Conservation (phyloP, 2,329 filamentous ascomycete genomes). For the Fusarium denticulatum region DNA sequence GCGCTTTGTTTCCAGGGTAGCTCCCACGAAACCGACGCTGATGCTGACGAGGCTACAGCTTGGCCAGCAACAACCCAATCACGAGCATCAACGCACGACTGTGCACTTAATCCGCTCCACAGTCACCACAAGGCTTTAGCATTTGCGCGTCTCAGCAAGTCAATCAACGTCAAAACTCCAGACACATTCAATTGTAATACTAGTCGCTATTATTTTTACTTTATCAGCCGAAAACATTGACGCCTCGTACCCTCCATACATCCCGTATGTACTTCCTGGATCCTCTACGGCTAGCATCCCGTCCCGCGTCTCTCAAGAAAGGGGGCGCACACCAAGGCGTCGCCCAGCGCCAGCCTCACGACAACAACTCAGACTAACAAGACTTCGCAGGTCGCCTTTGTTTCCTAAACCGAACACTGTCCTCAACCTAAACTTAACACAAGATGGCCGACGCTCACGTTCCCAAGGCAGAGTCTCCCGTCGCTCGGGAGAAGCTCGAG, state of each 20-base stretch:
- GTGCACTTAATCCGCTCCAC: slow-evolving; percentile 25
- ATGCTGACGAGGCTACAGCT: slow-evolving; percentile 19
- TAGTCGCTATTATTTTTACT: slow-evolving; percentile 1
- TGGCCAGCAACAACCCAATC: slow-evolving; percentile 14
- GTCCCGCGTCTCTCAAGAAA: slow-evolving; percentile 7
- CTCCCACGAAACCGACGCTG: not conserved
- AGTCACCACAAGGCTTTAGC: slow-evolving; percentile 31
- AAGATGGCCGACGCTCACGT: slow-evolving; percentile 53
- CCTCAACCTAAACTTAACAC: slow-evolving; percentile 12
- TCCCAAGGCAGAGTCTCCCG: slow-evolving; percentile 54
- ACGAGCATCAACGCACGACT: slow-evolving; percentile 32
- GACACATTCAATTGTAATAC: slow-evolving; percentile 16
- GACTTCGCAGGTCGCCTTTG: slow-evolving; percentile 9
- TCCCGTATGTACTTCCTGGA: slow-evolving; percentile 25
- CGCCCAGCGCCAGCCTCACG: slow-evolving; percentile 28
- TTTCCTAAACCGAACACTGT: slow-evolving; percentile 23
- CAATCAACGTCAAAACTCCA: slow-evolving; percentile 3
- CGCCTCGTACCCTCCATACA: slow-evolving; percentile 13
- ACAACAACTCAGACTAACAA: slow-evolving; percentile 18
- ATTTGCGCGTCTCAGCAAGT: slow-evolving; percentile 24
- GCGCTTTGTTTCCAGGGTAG: slow-evolving; percentile 10
- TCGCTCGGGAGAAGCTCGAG: slow-evolving; percentile 79
- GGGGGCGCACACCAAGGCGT: slow-evolving; percentile 32
- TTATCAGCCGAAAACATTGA: slow-evolving; percentile 15
- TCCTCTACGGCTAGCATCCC: slow-evolving; percentile 9